Percentiles rank a stretch among this genome's conserved stretches.
Evolutionary conservation across 1,284 basidiomycete species (phyloP).

Genomic region (Ceraceosorus guamensis): DNA sequence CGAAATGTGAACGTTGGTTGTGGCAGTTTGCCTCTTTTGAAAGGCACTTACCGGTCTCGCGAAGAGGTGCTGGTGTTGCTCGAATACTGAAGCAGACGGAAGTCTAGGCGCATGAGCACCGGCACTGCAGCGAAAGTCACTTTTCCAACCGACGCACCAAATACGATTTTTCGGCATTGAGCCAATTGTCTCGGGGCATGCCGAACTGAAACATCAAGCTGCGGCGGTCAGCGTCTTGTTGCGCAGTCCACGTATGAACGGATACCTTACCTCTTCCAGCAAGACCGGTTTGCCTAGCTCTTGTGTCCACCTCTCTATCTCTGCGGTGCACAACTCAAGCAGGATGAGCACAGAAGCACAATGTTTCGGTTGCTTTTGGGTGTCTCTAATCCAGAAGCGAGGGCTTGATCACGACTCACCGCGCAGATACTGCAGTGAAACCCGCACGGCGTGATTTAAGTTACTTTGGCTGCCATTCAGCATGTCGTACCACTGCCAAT

Average conservation of each 20-base stretch:
- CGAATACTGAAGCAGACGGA: too few species aligned
- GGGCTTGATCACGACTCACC: conserved; percentile 10
- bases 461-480: conserved; percentile 15
- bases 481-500: conserved; percentile 30
- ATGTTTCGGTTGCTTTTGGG: too few species aligned
- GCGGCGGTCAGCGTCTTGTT: too few species aligned
- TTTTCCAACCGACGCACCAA: neutral
- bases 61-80: too few species aligned
- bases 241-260: too few species aligned
- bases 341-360: conserved; percentile 4
- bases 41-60: too few species aligned
- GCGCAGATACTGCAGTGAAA: conserved; percentile 17
- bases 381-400: too few species aligned
- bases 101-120: too few species aligned
- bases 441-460: conserved; percentile 15
- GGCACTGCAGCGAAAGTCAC: too few species aligned
- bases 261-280: conserved; percentile 16
- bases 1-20: conserved; percentile 4
- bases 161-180: conserved; percentile 9
- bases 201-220: conserved; percentile 25
- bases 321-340: neutral
- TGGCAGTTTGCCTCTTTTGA: conserved; percentile 6
- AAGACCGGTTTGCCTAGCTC: conserved; percentile 21
- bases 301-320: conserved; percentile 1
- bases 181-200: conserved; percentile 34